phyloP scores from a whole-genome alignment of 495 filamentous ascomycete genomes.

The Penicillium macrosclerotiorum region DNA sequence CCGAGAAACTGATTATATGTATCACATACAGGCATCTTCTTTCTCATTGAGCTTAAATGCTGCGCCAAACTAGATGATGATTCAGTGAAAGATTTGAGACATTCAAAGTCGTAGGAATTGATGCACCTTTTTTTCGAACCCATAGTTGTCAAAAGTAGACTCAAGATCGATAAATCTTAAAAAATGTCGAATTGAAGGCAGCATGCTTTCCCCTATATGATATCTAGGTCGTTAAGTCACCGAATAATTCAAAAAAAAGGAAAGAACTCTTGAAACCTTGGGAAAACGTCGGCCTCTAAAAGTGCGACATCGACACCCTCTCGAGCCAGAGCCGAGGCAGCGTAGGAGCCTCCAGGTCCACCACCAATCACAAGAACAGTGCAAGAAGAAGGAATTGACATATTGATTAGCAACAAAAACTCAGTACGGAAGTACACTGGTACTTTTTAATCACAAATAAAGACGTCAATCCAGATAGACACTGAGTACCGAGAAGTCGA shows the following conservation, averaged over 20 bases:
- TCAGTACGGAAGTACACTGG: too few species aligned
- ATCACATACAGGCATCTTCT: constrained; percentile 15
- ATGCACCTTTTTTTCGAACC: constrained; percentile 48
- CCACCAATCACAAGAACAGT: constrained; percentile 47
- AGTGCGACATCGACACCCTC: constrained; percentile 42
- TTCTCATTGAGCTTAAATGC: constrained; percentile 44
- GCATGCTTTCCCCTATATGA: constrained; percentile 38
- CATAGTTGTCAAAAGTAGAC: constrained; percentile 37
- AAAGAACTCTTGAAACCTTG: constrained; percentile 27
- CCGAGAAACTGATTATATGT: too few species aligned
- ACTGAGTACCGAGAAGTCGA: too few species aligned
- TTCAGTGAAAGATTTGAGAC: too few species aligned
- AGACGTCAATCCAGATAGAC: too few species aligned
- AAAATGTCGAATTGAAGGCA: constrained; percentile 46
- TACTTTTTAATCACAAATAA: too few species aligned
- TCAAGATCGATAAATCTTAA: constrained; percentile 48
- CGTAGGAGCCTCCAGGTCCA: constrained; percentile 46
- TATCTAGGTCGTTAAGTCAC: constrained; percentile 3
- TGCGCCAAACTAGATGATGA: too few species aligned
- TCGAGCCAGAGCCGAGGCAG: constrained; percentile 40
- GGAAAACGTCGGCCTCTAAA: constrained; percentile 45
- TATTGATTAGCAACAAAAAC: too few species aligned
- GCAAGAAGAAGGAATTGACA: constrained; percentile 30
- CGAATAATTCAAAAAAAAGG: background rate
- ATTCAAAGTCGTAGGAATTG: too few species aligned